Conservation (phyloP, 345 rosid genomes). For the Nephelium lappaceum region DNA sequence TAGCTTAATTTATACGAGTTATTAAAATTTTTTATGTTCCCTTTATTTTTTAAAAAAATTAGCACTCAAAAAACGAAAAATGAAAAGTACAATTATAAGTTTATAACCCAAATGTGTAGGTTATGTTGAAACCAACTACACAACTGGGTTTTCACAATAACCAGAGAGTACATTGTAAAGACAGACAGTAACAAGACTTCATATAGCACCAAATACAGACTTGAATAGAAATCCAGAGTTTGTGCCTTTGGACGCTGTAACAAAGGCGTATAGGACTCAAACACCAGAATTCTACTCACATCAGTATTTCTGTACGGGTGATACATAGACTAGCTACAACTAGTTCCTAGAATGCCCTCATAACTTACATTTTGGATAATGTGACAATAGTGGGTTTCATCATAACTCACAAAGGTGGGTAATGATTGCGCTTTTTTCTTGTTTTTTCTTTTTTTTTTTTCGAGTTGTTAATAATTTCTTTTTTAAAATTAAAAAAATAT, state of each 20-base stretch:
- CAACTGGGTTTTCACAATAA: too few relatives aligned
- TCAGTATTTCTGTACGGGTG: background rate
- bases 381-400: background rate
- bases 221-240: too few relatives aligned
- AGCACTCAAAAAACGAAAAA: background rate
- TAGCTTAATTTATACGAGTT: background rate
- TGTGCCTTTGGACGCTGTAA: too few relatives aligned
- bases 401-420: background rate
- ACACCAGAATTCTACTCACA: background rate
- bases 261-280: background rate
- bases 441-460: too few relatives aligned
- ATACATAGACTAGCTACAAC: background rate
- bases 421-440: too few relatives aligned
- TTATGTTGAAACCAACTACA: background rate
- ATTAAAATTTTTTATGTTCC: background rate
- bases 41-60: background rate
- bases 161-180: too few relatives aligned
- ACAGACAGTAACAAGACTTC: too few relatives aligned
- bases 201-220: too few relatives aligned
- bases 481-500: background rate
- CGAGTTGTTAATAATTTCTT: background rate
- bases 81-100: too few relatives aligned
- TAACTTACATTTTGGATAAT: background rate
- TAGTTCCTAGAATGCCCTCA: background rate
- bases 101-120: background rate